Percentiles rank a stretch among this genome's conserved stretches.
phyloP scores from a whole-genome alignment of 257 asterid species.

The Schizonepeta tenuifolia region DNA sequence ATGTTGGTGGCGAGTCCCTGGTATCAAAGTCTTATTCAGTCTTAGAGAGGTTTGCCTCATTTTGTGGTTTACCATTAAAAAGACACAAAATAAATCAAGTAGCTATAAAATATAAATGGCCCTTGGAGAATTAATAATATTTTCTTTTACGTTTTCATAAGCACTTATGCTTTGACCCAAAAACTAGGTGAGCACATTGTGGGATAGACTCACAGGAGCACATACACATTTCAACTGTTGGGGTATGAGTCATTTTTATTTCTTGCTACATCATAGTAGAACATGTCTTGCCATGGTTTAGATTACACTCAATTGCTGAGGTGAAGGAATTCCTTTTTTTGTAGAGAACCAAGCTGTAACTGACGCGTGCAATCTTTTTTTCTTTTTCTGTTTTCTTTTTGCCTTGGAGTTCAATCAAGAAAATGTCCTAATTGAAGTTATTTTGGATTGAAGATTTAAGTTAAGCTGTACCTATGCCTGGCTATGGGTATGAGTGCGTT shows the following conservation, averaged over 20 bases:
- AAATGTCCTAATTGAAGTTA: not conserved
- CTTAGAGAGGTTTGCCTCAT: no score
- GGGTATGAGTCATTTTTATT: not conserved
- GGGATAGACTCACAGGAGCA: not conserved
- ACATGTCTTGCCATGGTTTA: not conserved
- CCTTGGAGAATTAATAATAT: not conserved
- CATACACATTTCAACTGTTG: not conserved
- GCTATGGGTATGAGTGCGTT: not conserved
- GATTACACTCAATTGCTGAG: not conserved
- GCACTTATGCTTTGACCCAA: not conserved
- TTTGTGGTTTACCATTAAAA: no score
- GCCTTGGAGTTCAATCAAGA: not conserved
- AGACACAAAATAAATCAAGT: not conserved
- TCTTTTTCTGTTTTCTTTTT: not conserved
- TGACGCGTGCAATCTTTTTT: not conserved
- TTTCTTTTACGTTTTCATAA: not conserved
- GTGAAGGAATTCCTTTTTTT: not conserved
- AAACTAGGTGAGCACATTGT: not conserved
- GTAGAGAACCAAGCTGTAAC: not conserved
- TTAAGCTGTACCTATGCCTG: not conserved
- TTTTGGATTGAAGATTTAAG: not conserved
- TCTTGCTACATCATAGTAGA: not conserved
- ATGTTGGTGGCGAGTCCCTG: not conserved
- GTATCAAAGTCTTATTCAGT: not conserved
- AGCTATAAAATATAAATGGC: not conserved